Base-by-base conservation (phyloP, 495 filamentous ascomycete genomes). In the Lepraria neglecta region DNA sequence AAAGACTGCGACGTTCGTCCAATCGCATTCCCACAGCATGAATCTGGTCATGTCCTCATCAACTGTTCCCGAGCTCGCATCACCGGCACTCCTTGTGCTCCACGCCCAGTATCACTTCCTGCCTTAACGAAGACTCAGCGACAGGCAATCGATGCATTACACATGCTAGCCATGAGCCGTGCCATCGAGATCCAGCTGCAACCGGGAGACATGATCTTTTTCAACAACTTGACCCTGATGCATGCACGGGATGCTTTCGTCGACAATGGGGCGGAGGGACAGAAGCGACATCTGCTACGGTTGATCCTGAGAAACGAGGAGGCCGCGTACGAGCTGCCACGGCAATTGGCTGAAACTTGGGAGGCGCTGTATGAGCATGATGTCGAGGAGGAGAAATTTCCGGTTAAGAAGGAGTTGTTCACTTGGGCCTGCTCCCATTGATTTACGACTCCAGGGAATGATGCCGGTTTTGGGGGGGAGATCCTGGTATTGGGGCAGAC, bases 181-280 rank as follows among this genome's bases (percentile, higher is more conserved):
- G 59, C 59, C 9, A 3, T 45, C 12, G 40, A 61, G 30, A 55
- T 61, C 50, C 38, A 28, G 3, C 15, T 61, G n/a, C 27, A 55
- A 27, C 59, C 40, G 4, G 59, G 59, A 10, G 59, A 61, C 9
- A 61, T 61, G 59, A 44, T 61, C 4, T 61, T 61, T 38, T 61
- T 61, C 59, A 61, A 61, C 31, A 61, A 61, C 24, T 17, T 61
- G 40, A 47, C 9, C 21, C 55, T 55, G 50, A 42, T 61, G 51
- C 59, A 61, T 40, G 59, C 59, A 14, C 35, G 59, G 5, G 59
- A 61, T 44, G 50, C 40, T 24, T 61, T 61, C 21, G 59, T 47
- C 9, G 59, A 61, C 14, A 24, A 44, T 14, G 51, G 53, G n/a
- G 59, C 50, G 3, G 21, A 5, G 21, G 59, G 42, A 3, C 17